Evolutionary conservation across 2,329 filamentous ascomycete species (phyloP).

Genomic region (Penicillium verrucosum): DNA sequence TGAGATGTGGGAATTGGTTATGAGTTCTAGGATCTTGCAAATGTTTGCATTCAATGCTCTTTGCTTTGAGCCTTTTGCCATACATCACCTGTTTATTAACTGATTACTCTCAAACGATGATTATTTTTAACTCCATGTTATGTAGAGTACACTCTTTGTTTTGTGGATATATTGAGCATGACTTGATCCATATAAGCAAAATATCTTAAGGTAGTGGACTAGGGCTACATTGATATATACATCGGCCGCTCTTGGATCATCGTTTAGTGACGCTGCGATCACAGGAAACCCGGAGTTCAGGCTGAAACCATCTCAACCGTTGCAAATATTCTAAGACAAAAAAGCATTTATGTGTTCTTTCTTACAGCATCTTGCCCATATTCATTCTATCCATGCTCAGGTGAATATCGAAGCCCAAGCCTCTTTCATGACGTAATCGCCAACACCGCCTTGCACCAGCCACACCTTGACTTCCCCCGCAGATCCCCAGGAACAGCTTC

Average conservation of each 20-base stretch:
- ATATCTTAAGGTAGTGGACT: too few species aligned
- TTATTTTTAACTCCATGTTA: not conserved
- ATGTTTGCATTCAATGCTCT: not conserved
- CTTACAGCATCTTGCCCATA: not conserved
- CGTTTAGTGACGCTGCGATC: not conserved
- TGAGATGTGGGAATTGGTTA: not conserved
- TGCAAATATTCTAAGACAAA: not conserved
- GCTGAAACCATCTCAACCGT: not conserved
- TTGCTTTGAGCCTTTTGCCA: not conserved
- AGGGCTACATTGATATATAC: not conserved
- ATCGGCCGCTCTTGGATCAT: not conserved
- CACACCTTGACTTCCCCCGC: conserved; percentile 17
- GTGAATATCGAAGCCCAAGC: not conserved
- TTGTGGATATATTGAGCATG: not conserved
- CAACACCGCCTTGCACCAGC: conserved; percentile 10
- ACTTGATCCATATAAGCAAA: not conserved
- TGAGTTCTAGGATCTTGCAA: not conserved
- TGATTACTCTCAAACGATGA: not conserved
- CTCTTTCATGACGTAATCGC: conserved; percentile 10
- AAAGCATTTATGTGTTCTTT: not conserved
- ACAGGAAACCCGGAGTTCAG: not conserved
- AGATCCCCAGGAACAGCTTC: conserved; percentile 25
- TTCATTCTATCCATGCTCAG: not conserved
- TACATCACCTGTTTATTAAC: not conserved
- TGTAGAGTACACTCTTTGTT: not conserved